A percentile compares a stretch with the other conserved stretches of the same genome.
Conservation (phyloP, 352 stramenopile species). For the Hyaloperonospora arabidopsidis region DNA sequence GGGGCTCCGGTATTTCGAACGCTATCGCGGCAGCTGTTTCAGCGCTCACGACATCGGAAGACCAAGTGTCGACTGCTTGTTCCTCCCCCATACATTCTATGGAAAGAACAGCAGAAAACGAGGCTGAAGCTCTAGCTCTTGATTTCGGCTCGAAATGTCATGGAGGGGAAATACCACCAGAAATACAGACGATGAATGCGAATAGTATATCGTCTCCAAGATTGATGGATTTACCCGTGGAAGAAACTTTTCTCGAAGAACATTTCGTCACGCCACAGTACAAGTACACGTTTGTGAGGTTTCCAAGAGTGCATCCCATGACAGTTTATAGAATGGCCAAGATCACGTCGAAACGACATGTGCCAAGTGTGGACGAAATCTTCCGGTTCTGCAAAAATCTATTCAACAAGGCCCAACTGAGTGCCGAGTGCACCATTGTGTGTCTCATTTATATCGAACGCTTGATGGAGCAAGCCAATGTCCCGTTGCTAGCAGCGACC, state of each 20-base stretch:
- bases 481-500: conserved; percentile 90
- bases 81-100: conserved; percentile 11
- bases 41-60: conserved; percentile 13
- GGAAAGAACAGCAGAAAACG: conserved; percentile 8
- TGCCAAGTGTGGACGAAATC: conserved; percentile 89
- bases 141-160: neutral
- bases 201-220: conserved; percentile 50
- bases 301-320: conserved; percentile 64
- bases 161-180: conserved; percentile 8
- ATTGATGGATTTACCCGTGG: conserved; percentile 61
- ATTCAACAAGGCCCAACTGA: conserved; percentile 95
- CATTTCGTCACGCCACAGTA: conserved; percentile 86
- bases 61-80: conserved; percentile 15
- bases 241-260: conserved; percentile 83
- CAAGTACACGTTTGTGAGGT: conserved; percentile 79
- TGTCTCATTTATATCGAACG: conserved; percentile 98
- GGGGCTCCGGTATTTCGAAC: conserved; percentile 6
- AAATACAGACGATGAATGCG: conserved; percentile 17
- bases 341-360: conserved; percentile 67
- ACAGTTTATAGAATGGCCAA: conserved; percentile 82
- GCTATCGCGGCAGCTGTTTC: conserved; percentile 22
- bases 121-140: conserved; percentile 1
- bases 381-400: conserved; percentile 90
- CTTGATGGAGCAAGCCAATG: conserved; percentile 95
- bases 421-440: conserved; percentile 98